Evolutionary conservation across 176 grass and related monocot species (phyloP).

Genomic region (Phyllostachys edulis): DNA sequence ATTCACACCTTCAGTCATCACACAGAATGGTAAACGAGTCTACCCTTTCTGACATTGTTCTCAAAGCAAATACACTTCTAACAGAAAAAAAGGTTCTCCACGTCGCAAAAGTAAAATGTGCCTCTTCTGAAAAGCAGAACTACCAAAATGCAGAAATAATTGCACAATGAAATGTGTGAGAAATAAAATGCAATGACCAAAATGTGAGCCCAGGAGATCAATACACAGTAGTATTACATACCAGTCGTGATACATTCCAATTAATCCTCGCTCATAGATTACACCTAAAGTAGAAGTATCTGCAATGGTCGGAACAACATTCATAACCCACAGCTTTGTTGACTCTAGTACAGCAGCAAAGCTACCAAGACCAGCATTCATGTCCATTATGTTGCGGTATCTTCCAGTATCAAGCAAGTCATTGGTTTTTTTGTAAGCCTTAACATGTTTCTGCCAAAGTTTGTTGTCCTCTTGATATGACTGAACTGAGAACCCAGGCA

Average conservation of each 20-base stretch:
- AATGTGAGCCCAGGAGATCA: background rate
- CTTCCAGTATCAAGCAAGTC: slow-evolving; percentile 50
- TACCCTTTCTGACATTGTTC: too few species aligned
- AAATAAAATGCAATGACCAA: background rate
- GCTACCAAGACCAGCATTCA: slow-evolving; percentile 78
- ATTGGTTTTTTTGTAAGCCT: slow-evolving; percentile 68
- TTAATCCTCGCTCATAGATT: slow-evolving; percentile 85
- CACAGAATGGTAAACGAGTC: too few species aligned
- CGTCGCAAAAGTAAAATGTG: background rate
- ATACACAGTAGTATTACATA: slow-evolving; percentile 40
- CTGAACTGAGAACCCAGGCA: slow-evolving; percentile 50
- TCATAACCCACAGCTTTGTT: slow-evolving; percentile 79
- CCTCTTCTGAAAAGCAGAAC: slow-evolving; percentile 2
- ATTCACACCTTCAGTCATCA: too few species aligned
- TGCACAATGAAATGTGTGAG: background rate
- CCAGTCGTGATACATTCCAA: slow-evolving; percentile 95
- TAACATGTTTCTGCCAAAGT: slow-evolving; percentile 68
- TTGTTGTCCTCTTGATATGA: slow-evolving; percentile 62
- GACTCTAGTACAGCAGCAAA: slow-evolving; percentile 71
- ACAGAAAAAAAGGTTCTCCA: background rate
- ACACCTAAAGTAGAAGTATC: slow-evolving; percentile 65
- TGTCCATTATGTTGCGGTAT: slow-evolving; percentile 88
- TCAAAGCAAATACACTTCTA: too few species aligned
- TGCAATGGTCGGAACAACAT: slow-evolving; percentile 61
- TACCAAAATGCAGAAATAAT: background rate